Base-by-base conservation (phyloP, 2,329 filamentous ascomycete genomes). In the Colletotrichum costaricense region DNA sequence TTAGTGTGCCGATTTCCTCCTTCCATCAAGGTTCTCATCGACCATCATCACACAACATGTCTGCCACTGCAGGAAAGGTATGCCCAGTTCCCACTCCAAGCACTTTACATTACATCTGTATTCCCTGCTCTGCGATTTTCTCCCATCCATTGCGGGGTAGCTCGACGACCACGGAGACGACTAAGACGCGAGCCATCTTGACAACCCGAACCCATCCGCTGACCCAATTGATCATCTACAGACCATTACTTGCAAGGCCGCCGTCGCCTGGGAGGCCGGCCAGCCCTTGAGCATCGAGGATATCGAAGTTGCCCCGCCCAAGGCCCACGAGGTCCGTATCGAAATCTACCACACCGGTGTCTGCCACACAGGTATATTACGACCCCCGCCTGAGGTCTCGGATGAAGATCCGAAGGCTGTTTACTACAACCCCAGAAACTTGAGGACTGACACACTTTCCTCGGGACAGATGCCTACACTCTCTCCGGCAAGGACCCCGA, bases 341-440 rank as follows among this genome's bases (percentile, higher is more conserved):
- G 88, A 98, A 88, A 94, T 98, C 83, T 93, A 96, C 89, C 97
- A 98, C 88, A 99, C 97, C 67, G 97, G 97, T 85, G 97, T 99
- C 82, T 99, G 97, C 89, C 97, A 99, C 88, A 99, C 96, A 82
- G 94, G 94, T 97, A 49, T 52, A 79, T 73, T 24, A 46, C 26
- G 19, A n/a, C 58, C 12, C 77, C 78, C 77, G 79, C 52, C 54
- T 30, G 30, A 22, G 12, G 9, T 16, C 28, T 66, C 60, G 64
- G 69, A 63, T 57, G 5, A 16, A 19, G 35, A 35, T 38, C 57
- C 69, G 66, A 56, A 19, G 8, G 4, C 33, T 11, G 11, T 12
- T 26, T 26, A 26, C 26, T 35, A 12, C 4, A 12, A 35, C 33
- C 1, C 6, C 38, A 42, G 7, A 7, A 42, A 7, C 38, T 42